Evolutionary conservation across 2,329 filamentous ascomycete genomes (phyloP).

Genomic region (Macrophomina phaseolina): DNA sequence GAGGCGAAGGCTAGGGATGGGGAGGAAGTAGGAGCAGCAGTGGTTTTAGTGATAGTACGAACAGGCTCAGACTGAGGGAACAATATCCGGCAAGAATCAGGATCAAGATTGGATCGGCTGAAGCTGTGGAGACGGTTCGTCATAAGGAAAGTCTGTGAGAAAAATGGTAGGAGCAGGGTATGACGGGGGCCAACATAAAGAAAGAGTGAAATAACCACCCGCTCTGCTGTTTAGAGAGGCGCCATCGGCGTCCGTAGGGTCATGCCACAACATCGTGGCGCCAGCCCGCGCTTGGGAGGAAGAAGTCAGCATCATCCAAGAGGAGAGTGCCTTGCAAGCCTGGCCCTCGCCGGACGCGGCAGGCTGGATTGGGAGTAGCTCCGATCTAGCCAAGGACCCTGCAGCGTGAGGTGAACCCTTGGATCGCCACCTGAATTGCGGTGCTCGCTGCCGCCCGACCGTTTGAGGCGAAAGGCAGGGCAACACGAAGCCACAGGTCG

Average conservation of each 20-base stretch:
- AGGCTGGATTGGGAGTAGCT: neutral
- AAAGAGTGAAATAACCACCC: neutral
- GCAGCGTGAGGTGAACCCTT: neutral
- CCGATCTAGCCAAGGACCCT: slow-evolving; percentile 8
- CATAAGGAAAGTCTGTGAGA: neutral
- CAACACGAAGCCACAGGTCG: neutral
- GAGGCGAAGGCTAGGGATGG: neutral
- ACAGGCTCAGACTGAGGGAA: neutral
- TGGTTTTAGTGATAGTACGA: neutral
- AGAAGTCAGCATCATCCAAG: slow-evolving; percentile 13
- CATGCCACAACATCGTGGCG: slow-evolving; percentile 10
- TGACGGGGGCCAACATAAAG: neutral
- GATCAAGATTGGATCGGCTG: slow-evolving; percentile 1
- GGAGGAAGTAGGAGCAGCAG: neutral
- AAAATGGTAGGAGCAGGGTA: neutral
- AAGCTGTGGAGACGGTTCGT: slow-evolving; percentile 3
- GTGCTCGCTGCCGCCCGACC: neutral
- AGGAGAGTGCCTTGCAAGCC: neutral
- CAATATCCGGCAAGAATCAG: neutral
- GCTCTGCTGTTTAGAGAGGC: neutral
- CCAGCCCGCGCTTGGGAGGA: neutral
- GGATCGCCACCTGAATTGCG: neutral
- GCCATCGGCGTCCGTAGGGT: neutral
- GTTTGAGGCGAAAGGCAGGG: neutral
- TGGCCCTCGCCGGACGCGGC: neutral